phyloP scores from a whole-genome alignment of 495 filamentous ascomycete genomes.

The Daldinia concentrica region DNA sequence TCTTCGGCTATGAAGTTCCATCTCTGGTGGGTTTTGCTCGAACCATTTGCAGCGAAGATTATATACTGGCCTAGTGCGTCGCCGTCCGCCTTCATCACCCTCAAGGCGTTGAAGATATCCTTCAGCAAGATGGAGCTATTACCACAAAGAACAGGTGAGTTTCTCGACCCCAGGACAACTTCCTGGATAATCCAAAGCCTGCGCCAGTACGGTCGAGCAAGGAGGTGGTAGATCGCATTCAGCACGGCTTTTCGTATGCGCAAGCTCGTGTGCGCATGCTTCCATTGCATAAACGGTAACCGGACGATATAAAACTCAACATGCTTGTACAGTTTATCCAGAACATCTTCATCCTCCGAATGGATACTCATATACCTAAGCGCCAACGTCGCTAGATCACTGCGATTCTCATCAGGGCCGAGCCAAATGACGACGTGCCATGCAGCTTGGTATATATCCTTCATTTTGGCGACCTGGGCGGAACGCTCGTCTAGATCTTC shows the following conservation, averaged over 20 bases:
- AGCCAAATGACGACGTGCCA: constrained; percentile 23
- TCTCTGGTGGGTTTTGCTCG: not conserved
- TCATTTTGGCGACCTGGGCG: constrained; percentile 24
- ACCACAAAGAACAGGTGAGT: constrained; percentile 23
- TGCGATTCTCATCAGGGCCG: constrained; percentile 16
- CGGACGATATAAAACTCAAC: constrained; percentile 24
- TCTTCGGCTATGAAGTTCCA: constrained; percentile 16
- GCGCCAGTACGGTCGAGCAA: constrained; percentile 36
- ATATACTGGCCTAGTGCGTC: not conserved
- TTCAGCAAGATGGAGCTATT: not conserved
- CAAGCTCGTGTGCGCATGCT: constrained; percentile 17
- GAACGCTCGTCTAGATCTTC: constrained; percentile 16
- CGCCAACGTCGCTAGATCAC: constrained; percentile 17
- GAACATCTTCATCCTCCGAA: constrained; percentile 13
- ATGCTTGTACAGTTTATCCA: constrained; percentile 21
- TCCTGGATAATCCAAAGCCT: constrained; percentile 45
- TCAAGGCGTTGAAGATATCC: not conserved
- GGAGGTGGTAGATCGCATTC: constrained; percentile 27
- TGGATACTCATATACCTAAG: constrained; percentile 31
- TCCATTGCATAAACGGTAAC: constrained; percentile 26
- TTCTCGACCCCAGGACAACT: constrained; percentile 28
- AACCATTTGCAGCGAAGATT: not conserved
- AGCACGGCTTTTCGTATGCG: constrained; percentile 19
- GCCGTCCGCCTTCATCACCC: not conserved
- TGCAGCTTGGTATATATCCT: constrained; percentile 21